Percentiles rank a stretch among this genome's conserved stretches.
phyloP scores from a whole-genome alignment of 176 grass and related monocot species.

The Alloteropsis semialata region DNA sequence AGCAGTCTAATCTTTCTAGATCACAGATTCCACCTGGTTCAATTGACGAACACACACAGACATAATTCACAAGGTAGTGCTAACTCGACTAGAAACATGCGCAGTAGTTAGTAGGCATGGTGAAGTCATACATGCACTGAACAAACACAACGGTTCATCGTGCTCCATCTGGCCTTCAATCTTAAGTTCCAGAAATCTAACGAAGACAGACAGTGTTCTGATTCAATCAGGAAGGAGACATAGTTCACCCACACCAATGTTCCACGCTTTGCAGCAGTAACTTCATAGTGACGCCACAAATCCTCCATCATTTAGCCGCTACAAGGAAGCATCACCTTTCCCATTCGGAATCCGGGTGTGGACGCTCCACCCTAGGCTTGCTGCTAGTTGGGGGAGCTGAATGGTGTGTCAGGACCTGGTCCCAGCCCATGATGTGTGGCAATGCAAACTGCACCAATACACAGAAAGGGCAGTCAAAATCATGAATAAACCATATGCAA shows the following conservation, averaged over 20 bases:
- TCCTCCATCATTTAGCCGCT: not conserved
- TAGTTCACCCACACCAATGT: not conserved
- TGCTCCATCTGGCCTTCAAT: not conserved
- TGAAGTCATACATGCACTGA: not conserved
- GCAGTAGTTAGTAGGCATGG: not conserved
- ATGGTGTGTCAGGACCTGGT: conserved; percentile 45
- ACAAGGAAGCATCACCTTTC: conserved; percentile 49
- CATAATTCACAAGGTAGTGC: not conserved
- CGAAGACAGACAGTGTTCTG: not conserved
- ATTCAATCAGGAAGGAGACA: not conserved
- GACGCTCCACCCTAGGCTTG: conserved; percentile 41
- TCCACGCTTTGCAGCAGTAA: not conserved
- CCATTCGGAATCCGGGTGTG: conserved; percentile 62
- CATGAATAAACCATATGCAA: not conserved
- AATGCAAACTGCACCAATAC: conserved; percentile 58
- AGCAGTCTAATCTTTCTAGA: not conserved
- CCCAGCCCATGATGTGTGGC: conserved; percentile 84
- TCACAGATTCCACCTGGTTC: not conserved
- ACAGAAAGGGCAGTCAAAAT: not conserved
- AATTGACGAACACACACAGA: not conserved
- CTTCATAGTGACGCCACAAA: not conserved
- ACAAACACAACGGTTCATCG: conserved; percentile 2
- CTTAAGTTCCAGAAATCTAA: not conserved
- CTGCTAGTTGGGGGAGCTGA: conserved; percentile 22
- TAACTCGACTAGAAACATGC: not conserved